phyloP scores from a whole-genome alignment of 2,329 filamentous ascomycete genomes.

The Aspergillus jensenii region DNA sequence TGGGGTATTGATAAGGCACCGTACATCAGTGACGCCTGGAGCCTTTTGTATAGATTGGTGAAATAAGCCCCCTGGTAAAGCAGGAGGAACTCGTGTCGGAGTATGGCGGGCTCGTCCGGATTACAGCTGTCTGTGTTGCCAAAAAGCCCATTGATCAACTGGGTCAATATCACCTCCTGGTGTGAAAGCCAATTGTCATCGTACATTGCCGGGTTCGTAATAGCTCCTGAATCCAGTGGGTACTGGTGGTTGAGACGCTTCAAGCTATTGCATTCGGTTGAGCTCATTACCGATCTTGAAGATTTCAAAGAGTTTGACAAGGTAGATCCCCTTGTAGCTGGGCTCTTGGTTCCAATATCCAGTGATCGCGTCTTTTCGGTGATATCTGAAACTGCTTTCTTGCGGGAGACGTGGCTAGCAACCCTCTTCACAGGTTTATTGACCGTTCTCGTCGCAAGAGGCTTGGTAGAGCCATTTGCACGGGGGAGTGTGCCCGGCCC shows the following conservation, averaged over 20 bases:
- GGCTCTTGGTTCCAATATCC: not conserved
- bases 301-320: conserved; percentile 13
- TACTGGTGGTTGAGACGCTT: conserved; percentile 40
- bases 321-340: conserved; percentile 9
- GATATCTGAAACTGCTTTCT: not conserved
- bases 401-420: conserved; percentile 16
- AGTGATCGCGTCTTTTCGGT: not conserved
- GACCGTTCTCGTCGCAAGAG: conserved; percentile 7
- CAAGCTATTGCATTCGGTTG: conserved; percentile 29
- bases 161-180: conserved; percentile 61
- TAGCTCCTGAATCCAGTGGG: conserved; percentile 54
- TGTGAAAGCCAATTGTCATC: conserved; percentile 64
- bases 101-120: conserved; percentile 24
- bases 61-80: conserved; percentile 56
- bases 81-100: conserved; percentile 51
- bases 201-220: conserved; percentile 58
- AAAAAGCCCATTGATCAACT: conserved; percentile 60
- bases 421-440: conserved; percentile 10
- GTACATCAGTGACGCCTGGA: conserved; percentile 59
- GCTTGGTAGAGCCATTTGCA: conserved; percentile 1
- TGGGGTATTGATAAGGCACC: conserved; percentile 59
- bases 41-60: conserved; percentile 53
- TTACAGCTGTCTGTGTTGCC: conserved; percentile 29
- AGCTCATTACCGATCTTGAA: conserved; percentile 28
- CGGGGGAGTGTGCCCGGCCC: not conserved